Percentiles rank a stretch among this genome's conserved stretches.
phyloP scores from a whole-genome alignment of 345 rosid species.

The Anastatica hierochuntica region DNA sequence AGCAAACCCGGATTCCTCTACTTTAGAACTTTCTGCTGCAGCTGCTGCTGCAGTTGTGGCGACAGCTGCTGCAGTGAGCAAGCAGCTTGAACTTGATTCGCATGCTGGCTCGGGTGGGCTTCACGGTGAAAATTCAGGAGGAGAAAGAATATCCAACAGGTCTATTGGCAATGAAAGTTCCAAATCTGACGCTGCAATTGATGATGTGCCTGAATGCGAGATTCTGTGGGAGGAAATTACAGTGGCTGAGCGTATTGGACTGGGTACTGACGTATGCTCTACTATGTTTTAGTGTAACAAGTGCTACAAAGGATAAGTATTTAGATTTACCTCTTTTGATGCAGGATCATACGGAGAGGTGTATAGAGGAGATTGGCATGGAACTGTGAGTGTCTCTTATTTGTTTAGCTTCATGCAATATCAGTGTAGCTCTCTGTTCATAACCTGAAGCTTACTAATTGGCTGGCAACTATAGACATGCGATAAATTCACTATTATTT shows the following conservation, averaged over 20 bases:
- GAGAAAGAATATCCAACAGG: conserved; percentile 53
- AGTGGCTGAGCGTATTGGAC: conserved; percentile 95
- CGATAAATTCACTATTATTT: conserved; percentile 38
- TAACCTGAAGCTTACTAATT: no score
- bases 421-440: background rate
- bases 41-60: conserved; percentile 95
- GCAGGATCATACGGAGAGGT: conserved; percentile 98
- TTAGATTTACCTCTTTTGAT: conserved; percentile 26
- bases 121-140: conserved; percentile 39
- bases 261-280: conserved; percentile 62
- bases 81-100: conserved; percentile 50
- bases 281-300: conserved; percentile 14
- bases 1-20: conserved; percentile 37
- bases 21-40: conserved; percentile 66
- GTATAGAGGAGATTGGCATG: conserved; percentile 94
- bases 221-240: conserved; percentile 83
- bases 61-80: conserved; percentile 55
- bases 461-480: no score
- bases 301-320: conserved; percentile 21
- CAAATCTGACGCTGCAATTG: conserved; percentile 54
- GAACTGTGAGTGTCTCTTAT: conserved; percentile 72
- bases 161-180: conserved; percentile 48
- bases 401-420: background rate
- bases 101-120: conserved; percentile 34
- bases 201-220: conserved; percentile 76